Conservation (phyloP, 345 rosid genomes). For the sweet orange (Citrus sinensis) region DNA sequence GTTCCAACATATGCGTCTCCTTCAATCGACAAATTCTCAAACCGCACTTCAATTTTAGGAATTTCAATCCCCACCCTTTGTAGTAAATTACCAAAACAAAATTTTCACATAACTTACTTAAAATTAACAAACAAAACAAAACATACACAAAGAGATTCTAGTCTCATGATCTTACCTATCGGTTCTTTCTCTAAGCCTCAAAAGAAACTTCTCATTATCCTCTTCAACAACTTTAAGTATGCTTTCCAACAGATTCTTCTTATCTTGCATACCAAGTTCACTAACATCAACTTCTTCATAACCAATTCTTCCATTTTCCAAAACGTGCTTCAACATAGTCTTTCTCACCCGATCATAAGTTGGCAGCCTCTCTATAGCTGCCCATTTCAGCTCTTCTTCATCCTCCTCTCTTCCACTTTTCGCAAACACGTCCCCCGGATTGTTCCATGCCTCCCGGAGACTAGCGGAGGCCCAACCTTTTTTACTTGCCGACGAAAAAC, state of each 20-base stretch:
- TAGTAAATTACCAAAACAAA: not conserved
- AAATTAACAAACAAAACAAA: too few species aligned
- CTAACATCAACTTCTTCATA: conserved; percentile 46
- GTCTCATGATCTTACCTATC: conserved; percentile 33
- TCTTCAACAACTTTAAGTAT: conserved; percentile 51
- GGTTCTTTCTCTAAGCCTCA: conserved; percentile 41
- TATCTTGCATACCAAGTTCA: conserved; percentile 38
- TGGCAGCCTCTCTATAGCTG: conserved; percentile 60
- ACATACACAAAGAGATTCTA: not conserved
- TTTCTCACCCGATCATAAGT: conserved; percentile 46
- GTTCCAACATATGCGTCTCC: conserved; percentile 60
- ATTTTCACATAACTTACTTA: not conserved
- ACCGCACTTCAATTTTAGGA: conserved; percentile 52
- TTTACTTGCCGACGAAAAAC: conserved; percentile 28
- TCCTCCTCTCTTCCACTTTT: conserved; percentile 42
- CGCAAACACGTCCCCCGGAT: conserved; percentile 34
- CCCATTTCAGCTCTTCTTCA: conserved; percentile 57
- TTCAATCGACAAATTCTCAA: conserved; percentile 38
- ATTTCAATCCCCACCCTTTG: conserved; percentile 50
- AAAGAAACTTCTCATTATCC: conserved; percentile 52
- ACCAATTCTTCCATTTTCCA: conserved; percentile 33
- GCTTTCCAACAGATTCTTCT: conserved; percentile 37
- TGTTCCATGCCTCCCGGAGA: conserved; percentile 41
- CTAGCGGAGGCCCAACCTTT: conserved; percentile 40
- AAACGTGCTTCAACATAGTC: conserved; percentile 34